Conservation (phyloP, 2,329 filamentous ascomycete species). For the Aspergillus ochraceoroseus region DNA sequence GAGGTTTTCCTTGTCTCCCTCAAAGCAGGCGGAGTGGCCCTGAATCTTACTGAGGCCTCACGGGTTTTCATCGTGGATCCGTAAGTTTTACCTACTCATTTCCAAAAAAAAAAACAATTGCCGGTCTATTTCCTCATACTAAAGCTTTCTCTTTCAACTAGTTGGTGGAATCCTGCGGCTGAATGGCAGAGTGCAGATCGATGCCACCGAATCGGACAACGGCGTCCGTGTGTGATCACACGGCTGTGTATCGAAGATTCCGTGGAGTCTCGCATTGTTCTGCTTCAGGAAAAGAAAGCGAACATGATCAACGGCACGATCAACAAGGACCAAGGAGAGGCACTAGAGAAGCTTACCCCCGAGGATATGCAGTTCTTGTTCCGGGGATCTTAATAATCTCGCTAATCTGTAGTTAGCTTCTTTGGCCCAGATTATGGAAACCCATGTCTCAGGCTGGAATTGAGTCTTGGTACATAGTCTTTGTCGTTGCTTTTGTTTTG, state of each 20-base stretch:
- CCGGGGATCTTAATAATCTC: conserved; percentile 62
- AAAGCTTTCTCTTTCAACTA: conserved; percentile 44
- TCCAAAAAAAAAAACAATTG: no score
- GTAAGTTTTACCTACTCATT: conserved; percentile 57
- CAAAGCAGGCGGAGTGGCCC: conserved; percentile 90
- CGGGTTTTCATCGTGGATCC: conserved; percentile 95
- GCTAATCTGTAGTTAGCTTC: no score
- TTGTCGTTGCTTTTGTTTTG: no score
- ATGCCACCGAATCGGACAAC: conserved; percentile 92
- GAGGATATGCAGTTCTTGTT: conserved; percentile 97
- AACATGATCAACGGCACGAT: conserved; percentile 97
- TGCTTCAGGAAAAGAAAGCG: conserved; percentile 97
- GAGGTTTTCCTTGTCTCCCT: conserved; percentile 95
- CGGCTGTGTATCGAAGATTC: conserved; percentile 94
- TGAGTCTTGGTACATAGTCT: no score
- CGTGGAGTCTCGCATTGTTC: conserved; percentile 90
- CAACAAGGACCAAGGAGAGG: conserved; percentile 76
- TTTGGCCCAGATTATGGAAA: no score
- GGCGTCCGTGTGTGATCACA: conserved; percentile 87
- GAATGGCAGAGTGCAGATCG: conserved; percentile 97
- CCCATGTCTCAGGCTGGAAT: no score
- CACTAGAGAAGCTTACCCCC: conserved; percentile 83
- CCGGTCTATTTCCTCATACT: no score
- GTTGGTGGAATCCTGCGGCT: conserved; percentile 99
- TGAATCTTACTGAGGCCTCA: conserved; percentile 92